Evolutionary conservation across 176 grass and related monocot genomes (phyloP).

Genomic region (Zoysia japonica): DNA sequence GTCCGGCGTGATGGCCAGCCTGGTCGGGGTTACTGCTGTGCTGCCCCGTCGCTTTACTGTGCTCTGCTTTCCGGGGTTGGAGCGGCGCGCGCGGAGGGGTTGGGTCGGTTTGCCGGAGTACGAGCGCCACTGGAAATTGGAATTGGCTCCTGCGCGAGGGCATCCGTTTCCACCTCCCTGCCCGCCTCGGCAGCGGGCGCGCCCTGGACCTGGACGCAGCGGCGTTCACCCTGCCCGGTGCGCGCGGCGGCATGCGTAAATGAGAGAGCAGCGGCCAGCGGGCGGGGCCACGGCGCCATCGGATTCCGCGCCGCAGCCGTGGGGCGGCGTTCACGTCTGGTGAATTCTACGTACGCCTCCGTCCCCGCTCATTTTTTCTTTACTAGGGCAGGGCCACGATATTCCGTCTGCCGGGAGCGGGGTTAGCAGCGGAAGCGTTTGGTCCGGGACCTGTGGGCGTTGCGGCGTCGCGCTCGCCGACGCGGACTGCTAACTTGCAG

Average conservation of each 20-base stretch:
- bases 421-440: background rate
- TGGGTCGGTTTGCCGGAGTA: background rate
- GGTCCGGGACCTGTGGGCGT: background rate
- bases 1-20: conserved; percentile 30
- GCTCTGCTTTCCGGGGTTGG: background rate
- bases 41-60: background rate
- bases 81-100: background rate
- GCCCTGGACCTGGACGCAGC: too few relatives aligned
- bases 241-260: conserved; percentile 1
- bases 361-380: background rate
- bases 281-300: background rate
- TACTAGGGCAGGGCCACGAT: background rate
- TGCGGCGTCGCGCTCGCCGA: conserved; percentile 26
- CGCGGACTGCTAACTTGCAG: conserved; percentile 12
- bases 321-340: background rate
- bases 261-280: background rate
- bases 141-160: background rate
- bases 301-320: background rate
- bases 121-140: background rate
- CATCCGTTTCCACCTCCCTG: too few relatives aligned
- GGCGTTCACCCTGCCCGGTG: background rate
- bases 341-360: background rate
- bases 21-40: conserved; percentile 6
- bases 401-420: background rate
- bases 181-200: background rate